Percentiles rank a stretch among this genome's conserved stretches.
Conservation (phyloP, 495 filamentous ascomycete genomes). For the Tuber melanosporum region DNA sequence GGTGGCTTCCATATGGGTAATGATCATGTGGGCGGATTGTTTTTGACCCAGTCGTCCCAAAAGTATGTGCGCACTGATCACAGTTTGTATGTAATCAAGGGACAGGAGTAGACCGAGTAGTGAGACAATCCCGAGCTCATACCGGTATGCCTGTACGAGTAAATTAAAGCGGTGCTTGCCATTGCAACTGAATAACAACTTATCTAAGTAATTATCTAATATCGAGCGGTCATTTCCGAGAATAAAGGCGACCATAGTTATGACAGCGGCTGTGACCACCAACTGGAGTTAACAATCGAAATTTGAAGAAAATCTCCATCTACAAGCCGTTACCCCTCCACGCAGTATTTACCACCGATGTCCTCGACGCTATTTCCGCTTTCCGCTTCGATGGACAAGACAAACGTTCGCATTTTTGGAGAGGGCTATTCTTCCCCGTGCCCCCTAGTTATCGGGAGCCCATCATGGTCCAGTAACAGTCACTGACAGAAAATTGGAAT, state of each 20-base stretch:
- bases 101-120: not conserved
- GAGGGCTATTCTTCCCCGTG: not conserved
- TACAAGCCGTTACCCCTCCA: not conserved
- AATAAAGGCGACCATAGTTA: not conserved
- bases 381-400: not conserved
- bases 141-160: not conserved
- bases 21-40: not conserved
- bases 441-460: not conserved
- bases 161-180: not conserved
- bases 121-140: not conserved
- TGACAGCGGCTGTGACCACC: not conserved
- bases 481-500: not conserved
- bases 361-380: not conserved
- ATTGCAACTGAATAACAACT: not conserved
- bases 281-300: not conserved
- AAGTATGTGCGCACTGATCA: not conserved
- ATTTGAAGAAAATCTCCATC: not conserved
- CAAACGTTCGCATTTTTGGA: not conserved
- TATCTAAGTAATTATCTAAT: not conserved
- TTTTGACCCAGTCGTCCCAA: not conserved
- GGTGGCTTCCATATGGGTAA: not conserved
- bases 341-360: not conserved
- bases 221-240: not conserved
- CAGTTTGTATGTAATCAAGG: not conserved
- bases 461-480: not conserved